Evolutionary conservation across 169 alveolate genomes (phyloP).

Genomic region (Plasmodium knowlesi): DNA sequence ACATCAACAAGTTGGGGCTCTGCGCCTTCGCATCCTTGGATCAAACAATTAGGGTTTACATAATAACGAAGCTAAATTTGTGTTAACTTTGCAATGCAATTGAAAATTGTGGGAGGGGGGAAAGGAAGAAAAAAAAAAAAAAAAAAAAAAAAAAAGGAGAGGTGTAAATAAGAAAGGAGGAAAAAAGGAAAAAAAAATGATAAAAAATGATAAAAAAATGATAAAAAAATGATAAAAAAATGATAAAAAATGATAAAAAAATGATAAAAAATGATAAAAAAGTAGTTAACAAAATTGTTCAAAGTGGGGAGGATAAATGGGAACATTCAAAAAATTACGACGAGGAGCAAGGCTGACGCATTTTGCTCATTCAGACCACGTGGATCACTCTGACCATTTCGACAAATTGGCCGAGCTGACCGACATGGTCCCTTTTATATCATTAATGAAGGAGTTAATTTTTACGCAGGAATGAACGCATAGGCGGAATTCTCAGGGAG

Average conservation of each 20-base stretch:
- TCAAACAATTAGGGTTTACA: constrained; percentile 89
- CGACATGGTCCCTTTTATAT: neutral
- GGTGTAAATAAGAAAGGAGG: neutral
- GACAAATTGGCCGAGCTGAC: neutral
- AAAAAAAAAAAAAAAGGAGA: neutral
- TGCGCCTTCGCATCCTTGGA: constrained; percentile 90
- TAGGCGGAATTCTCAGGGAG: neutral
- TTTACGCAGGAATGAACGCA: neutral
- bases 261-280: too few species aligned
- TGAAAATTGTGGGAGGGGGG: neutral
- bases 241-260: too few species aligned
- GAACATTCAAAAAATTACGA: neutral
- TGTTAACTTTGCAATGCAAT: constrained; percentile 17
- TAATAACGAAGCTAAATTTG: constrained; percentile 69
- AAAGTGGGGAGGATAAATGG: neutral
- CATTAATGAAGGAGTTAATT: neutral
- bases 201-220: too few species aligned
- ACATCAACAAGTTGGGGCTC: constrained; percentile 83
- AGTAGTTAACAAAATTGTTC: constrained; percentile 7
- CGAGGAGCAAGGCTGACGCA: neutral
- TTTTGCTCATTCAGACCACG: neutral
- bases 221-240: too few species aligned
- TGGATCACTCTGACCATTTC: neutral
- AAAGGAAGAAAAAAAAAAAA: too few species aligned
- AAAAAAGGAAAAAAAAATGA: neutral